Conservation (phyloP, 2,329 filamentous ascomycete genomes). For the Trichoderma simmonsii region DNA sequence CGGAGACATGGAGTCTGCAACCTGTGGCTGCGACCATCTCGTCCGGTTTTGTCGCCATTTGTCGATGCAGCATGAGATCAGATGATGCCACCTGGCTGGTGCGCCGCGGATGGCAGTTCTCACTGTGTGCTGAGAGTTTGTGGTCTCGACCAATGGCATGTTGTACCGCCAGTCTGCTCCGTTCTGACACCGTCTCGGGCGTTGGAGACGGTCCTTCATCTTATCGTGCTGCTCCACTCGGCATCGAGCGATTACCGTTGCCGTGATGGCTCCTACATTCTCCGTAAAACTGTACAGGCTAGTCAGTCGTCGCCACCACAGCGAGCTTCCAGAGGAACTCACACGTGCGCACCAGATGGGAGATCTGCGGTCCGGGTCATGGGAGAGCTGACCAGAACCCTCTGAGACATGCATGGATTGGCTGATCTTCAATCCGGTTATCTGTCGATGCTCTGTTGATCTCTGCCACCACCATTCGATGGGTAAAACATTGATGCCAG, state of each 20-base stretch:
- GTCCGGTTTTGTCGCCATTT: neutral
- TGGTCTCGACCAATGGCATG: constrained; percentile 8
- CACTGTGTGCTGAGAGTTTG: constrained; percentile 6
- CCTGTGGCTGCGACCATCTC: neutral
- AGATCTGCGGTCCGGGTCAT: constrained; percentile 2
- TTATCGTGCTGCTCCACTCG: constrained; percentile 5
- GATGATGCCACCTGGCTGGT: neutral
- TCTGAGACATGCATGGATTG: constrained; percentile 7
- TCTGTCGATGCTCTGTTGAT: constrained; percentile 14
- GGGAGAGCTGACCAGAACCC: neutral
- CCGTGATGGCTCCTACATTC: neutral
- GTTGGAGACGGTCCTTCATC: constrained; percentile 12
- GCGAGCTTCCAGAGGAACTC: neutral
- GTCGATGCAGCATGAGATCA: constrained; percentile 6
- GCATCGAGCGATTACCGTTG: neutral
- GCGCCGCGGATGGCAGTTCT: neutral
- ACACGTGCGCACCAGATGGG: constrained; percentile 3
- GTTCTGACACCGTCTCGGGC: constrained; percentile 13
- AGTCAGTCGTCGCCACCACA: neutral
- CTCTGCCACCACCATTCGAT: neutral
- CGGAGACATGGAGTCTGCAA: neutral
- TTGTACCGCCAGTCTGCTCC: neutral
- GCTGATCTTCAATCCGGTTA: constrained; percentile 10
- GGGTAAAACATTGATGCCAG: neutral
- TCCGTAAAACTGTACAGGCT: neutral